Evolutionary conservation across 2,329 filamentous ascomycete genomes (phyloP), one percentile per base, ranked within the genome.

Genomic region (Trichophyton schoenleinii): DNA sequence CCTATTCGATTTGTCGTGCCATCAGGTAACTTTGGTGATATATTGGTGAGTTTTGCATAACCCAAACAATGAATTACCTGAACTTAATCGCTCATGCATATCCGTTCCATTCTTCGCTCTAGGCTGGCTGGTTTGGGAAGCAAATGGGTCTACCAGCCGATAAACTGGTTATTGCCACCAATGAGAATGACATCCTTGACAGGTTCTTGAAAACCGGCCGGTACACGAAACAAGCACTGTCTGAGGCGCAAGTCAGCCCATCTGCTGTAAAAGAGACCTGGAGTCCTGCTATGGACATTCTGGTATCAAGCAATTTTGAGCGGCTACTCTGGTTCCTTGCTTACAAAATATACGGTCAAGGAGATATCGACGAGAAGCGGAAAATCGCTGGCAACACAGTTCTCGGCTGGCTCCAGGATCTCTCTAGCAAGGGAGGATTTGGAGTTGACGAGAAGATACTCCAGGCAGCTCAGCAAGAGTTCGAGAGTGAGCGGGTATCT

Each of bases 261-360:
- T 81, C 82, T 6, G 85, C 90, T 63, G 90, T 92, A 64, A 91
- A 90, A 77, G 91, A 95, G 77, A 99, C 94, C 0, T 82, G 95
- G 59, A 91, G 87, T 67, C 94, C 94, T 0, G 94, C 94, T 53
- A 97, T 99, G 94, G 94, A 99, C 73, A 97, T 97, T 66, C 80
- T 97, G 2, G 91, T 97, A 11, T 92, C 88, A 25, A 94, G 88
- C 73, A 99, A 99, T 79, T 97, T 99, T 72, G 94, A 99, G 80
- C 85, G 94, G 36, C 80, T 99, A 3, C 81, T 99, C 9, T 97
- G 92, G 92, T 96, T 89, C 79, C 79, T 97, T 31, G 87, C 90
- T 1, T 89, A 89, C 75, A 82, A 88, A 67, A 87, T 85, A 63
- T 84, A 76, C 63, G 83, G 87, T 67, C 87, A 85, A 64, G 84